phyloP scores from a whole-genome alignment of 192 early-diverging fungal genomes.

The Physocladia obscura region DNA sequence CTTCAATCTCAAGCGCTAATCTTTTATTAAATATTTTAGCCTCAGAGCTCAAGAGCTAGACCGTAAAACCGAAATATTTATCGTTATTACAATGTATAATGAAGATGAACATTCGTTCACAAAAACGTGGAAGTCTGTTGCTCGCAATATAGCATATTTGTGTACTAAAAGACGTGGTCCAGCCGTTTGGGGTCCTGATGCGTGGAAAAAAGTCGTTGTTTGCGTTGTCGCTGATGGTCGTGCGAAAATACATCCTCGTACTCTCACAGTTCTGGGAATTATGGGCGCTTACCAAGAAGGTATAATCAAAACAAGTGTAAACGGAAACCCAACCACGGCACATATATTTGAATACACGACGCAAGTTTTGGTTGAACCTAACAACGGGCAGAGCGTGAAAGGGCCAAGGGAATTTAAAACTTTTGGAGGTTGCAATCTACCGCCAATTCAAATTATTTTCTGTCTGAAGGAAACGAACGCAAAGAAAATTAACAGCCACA shows the following conservation, averaged over 20 bases:
- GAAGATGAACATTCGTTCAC: slow-evolving; percentile 87
- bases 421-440: slow-evolving; percentile 33
- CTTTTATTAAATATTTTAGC: slow-evolving; percentile 16
- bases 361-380: slow-evolving; percentile 67
- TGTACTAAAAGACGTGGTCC: slow-evolving; percentile 66
- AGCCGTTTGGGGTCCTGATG: slow-evolving; percentile 59
- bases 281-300: slow-evolving; percentile 53
- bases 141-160: slow-evolving; percentile 86
- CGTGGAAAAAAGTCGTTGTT: slow-evolving; percentile 53
- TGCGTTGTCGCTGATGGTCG: slow-evolving; percentile 51
- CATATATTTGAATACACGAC: slow-evolving; percentile 75
- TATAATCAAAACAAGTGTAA: slow-evolving; percentile 57
- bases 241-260: slow-evolving; percentile 45
- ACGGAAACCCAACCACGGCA: slow-evolving; percentile 65
- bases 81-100: slow-evolving; percentile 83
- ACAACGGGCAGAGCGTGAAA: slow-evolving; percentile 24
- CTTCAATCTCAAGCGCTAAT: background rate
- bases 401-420: background rate
- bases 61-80: slow-evolving; percentile 81
- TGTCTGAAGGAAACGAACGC: slow-evolving; percentile 74
- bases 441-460: slow-evolving; percentile 75
- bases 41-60: slow-evolving; percentile 60
- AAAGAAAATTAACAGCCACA: slow-evolving; percentile 49
- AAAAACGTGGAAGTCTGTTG: slow-evolving; percentile 79
- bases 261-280: slow-evolving; percentile 66